Conservation (phyloP, 2,329 filamentous ascomycete species). For the Calonectria hongkongensis region DNA sequence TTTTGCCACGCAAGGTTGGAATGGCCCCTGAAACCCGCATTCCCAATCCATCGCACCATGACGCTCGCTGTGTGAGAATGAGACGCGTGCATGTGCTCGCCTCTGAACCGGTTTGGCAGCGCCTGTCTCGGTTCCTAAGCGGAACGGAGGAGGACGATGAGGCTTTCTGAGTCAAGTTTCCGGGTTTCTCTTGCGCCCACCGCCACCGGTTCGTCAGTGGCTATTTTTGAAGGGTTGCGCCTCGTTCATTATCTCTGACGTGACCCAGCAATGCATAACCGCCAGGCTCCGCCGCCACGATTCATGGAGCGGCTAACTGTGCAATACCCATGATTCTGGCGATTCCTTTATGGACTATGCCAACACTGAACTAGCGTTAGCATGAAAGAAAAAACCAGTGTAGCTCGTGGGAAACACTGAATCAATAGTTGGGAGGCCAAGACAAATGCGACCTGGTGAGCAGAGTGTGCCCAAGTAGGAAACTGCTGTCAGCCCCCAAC, state of each 20-base stretch:
- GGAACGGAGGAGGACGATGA: not conserved
- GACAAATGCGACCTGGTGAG: constrained; percentile 23
- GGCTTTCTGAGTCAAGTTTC: constrained; percentile 25
- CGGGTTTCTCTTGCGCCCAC: not conserved
- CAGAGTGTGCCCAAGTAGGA: constrained; percentile 5
- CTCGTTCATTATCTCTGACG: constrained; percentile 9
- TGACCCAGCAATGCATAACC: constrained; percentile 22
- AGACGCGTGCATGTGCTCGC: constrained; percentile 8
- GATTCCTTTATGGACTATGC: not conserved
- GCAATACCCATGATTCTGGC: not conserved
- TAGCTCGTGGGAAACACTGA: not conserved
- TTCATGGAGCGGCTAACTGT: constrained; percentile 27
- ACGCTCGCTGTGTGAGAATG: constrained; percentile 18
- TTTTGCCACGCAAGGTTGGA: constrained; percentile 18
- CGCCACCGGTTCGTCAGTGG: constrained; percentile 32
- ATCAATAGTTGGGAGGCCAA: not conserved
- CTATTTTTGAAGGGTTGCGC: not conserved
- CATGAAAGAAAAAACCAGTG: not conserved
- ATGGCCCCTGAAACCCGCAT: constrained; percentile 41
- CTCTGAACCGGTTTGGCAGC: constrained; percentile 21
- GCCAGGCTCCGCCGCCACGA: constrained; percentile 22
- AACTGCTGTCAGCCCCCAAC: constrained; percentile 15
- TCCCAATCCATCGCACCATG: constrained; percentile 29
- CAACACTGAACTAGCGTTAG: not conserved
- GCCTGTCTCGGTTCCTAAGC: constrained; percentile 35